These are phyloP conservation scores for Streptanthus diversifolius DNA, from an alignment of 345 rosid species.

Conservation along the genomic window DNA sequence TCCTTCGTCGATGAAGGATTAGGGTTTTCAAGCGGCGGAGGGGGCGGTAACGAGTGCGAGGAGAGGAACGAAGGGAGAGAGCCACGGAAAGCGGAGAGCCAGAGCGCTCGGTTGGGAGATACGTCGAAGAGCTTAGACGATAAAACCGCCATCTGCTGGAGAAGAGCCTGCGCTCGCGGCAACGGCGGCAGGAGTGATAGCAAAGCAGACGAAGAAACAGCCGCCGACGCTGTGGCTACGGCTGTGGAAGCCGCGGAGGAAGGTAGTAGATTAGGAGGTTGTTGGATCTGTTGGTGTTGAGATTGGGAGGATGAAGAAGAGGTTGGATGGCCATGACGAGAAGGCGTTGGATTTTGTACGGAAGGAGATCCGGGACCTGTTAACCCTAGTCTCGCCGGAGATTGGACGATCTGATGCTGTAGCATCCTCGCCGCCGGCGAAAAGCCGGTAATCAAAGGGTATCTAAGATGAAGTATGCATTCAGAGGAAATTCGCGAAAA, in stretches of 20 bases:
- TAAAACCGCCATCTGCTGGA: constrained; percentile 74
- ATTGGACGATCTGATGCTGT: constrained; percentile 76
- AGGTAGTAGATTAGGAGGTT: constrained; percentile 27
- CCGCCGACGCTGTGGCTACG: constrained; percentile 16
- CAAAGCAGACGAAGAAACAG: constrained; percentile 61
- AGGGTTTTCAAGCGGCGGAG: constrained; percentile 51
- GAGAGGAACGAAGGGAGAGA: constrained; percentile 68
- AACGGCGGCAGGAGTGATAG: constrained; percentile 88
- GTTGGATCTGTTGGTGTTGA: constrained; percentile 38
- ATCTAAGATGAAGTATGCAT: not conserved
- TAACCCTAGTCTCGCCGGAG: constrained; percentile 88
- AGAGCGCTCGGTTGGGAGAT: constrained; percentile 67
- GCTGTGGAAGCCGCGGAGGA: constrained; percentile 26
- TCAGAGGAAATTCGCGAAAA: not conserved
- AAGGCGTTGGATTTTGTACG: constrained; percentile 59
- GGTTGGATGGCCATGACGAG: constrained; percentile 48
- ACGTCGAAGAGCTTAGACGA: constrained; percentile 71
- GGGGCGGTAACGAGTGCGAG: constrained; percentile 45
- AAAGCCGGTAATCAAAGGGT: not conserved
- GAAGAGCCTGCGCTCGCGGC: constrained; percentile 77
- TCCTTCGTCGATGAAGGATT: constrained; percentile 67
- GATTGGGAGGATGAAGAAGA: constrained; percentile 40
- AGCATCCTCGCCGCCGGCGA: constrained; percentile 49
- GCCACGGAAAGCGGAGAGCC: constrained; percentile 83
- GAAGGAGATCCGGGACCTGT: constrained; percentile 75